Evolutionary conservation across 2,329 filamentous ascomycete genomes (phyloP), one percentile per base, ranked within the genome.

Genomic region (Cercospora sp.): DNA sequence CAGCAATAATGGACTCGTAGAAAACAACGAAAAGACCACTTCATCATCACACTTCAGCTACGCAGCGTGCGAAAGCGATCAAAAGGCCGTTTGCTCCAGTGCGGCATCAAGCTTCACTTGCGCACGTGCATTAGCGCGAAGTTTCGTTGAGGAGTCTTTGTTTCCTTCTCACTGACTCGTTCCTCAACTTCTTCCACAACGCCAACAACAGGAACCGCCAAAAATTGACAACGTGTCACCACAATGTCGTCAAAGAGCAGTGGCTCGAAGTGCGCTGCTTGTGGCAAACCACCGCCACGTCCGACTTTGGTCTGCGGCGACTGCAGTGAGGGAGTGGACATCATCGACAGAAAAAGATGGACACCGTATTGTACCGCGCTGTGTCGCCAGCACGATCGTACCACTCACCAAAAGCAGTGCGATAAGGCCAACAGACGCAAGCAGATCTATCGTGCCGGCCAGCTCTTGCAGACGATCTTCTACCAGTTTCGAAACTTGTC

Each of bases 391-490:
- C 7, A 20, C 4, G 3, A 65, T 30, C 10, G 2, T 3, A 9
- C 7, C 10, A 5, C 18, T 3, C 64, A 70, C n/a, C 28, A 16
- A 1, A 10, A 33, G 1, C 12, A 31, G 6, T 70, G 69, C 61
- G 28, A 45, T 0, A 10, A 23, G 28, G 55, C 33, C 13, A 70
- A 70, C 31, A 53, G 45, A 5, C 60, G 69, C 18, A 70, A 68
- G 40, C n/a, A n/a, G 3, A 36, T 75, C 26, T 69, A 69, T 10
- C 70, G 73, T 16, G 72, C 72, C 16, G 73, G 48, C 0, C 33
- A 65, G 1, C n/a, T 75, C 1, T 51, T 73, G 5, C 66, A 73
- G 16, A 5, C 45, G 6, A n/a, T 58, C 2, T 74, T 72, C 64
- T 66, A 69, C 26, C 31, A n/a, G 1, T 64, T 63, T 3, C 66